phyloP scores from a whole-genome alignment of 148 eudicot species.

The Polygonum maritimum region DNA sequence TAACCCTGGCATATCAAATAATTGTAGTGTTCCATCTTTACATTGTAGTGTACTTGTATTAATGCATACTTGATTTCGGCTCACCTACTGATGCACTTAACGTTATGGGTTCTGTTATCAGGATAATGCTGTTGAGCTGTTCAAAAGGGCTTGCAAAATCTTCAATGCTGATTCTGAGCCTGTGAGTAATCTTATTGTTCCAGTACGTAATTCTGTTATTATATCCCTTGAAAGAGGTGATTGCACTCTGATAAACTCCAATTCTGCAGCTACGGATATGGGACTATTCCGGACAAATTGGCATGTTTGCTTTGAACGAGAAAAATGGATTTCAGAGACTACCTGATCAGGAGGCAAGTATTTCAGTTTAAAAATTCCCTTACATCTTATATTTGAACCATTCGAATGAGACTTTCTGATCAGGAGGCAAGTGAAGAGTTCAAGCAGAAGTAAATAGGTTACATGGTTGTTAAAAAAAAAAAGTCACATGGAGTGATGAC shows the following conservation, averaged over 20 bases:
- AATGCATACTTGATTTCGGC: not conserved
- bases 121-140: conserved; percentile 87
- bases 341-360: conserved; percentile 67
- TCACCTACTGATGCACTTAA: not conserved
- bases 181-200: conserved; percentile 31
- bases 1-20: not conserved
- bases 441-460: too few relatives aligned
- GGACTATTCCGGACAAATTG: conserved; percentile 84
- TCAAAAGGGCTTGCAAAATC: conserved; percentile 91
- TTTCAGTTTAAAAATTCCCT: not conserved
- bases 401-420: not conserved
- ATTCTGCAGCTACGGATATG: conserved; percentile 63
- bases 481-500: too few relatives aligned
- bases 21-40: not conserved
- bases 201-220: not conserved
- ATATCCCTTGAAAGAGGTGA: not conserved
- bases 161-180: conserved; percentile 64
- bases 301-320: conserved; percentile 31
- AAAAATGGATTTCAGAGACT: conserved; percentile 46
- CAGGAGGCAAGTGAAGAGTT: too few relatives aligned
- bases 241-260: conserved; percentile 14
- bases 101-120: conserved; percentile 13
- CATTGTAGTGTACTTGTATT: not conserved
- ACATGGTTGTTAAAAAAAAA: too few relatives aligned
- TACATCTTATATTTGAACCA: not conserved